Percentiles rank a stretch among this genome's conserved stretches.
Conservation (phyloP, 768 basidiomycete genomes). For the Pluteus cervinus region DNA sequence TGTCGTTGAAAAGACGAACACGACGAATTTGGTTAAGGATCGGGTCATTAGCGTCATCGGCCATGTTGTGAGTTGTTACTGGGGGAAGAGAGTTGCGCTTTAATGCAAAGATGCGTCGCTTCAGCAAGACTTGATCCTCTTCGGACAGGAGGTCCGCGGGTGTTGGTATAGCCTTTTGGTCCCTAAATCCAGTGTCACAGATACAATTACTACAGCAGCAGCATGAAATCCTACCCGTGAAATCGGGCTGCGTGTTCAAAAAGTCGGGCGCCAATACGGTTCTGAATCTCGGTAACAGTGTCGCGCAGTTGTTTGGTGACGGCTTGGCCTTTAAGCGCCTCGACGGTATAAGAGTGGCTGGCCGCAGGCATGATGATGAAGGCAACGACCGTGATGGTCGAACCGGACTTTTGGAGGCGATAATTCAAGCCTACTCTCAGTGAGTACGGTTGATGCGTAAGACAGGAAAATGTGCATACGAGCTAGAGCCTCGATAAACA, state of each 20-base stretch:
- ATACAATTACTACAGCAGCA: neutral
- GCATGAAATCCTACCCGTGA: constrained; percentile 66
- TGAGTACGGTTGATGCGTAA: constrained; percentile 1
- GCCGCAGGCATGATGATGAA: constrained; percentile 99
- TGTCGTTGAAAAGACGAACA: constrained; percentile 87
- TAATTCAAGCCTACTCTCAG: constrained; percentile 39
- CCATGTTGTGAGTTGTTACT: constrained; percentile 98
- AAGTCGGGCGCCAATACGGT: constrained; percentile 83
- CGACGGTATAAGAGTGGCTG: constrained; percentile 95
- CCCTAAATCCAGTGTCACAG: constrained; percentile 31
- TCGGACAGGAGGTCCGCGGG: constrained; percentile 76
- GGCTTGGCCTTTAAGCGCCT: constrained; percentile 93
- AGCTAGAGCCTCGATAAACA: constrained; percentile 97
- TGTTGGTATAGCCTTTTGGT: constrained; percentile 68
- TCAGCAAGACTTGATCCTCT: constrained; percentile 91
- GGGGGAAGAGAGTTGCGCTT: constrained; percentile 94
- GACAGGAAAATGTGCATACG: constrained; percentile 37
- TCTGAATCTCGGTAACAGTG: constrained; percentile 93
- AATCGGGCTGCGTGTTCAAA: constrained; percentile 94
- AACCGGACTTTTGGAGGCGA: constrained; percentile 48
- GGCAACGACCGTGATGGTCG: constrained; percentile 84
- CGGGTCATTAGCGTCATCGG: constrained; percentile 86
- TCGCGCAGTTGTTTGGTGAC: constrained; percentile 96
- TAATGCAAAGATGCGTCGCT: constrained; percentile 93
- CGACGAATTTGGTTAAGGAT: constrained; percentile 93